Evolutionary conservation across 2,329 filamentous ascomycete genomes (phyloP).

Genomic region (Fusarium succisae): DNA sequence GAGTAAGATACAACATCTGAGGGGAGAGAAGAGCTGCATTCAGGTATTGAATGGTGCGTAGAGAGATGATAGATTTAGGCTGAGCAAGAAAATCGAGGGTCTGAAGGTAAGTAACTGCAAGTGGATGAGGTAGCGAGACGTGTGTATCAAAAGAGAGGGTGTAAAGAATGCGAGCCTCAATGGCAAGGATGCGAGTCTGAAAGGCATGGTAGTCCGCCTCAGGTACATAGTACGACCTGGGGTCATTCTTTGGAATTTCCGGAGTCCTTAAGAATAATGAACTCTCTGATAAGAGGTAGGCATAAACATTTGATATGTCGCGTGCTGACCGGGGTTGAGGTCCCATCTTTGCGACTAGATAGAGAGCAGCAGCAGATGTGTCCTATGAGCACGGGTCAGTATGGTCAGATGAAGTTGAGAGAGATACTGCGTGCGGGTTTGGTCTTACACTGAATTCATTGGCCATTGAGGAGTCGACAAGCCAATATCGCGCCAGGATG

Average conservation of each 20-base stretch:
- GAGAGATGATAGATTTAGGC: constrained; percentile 63
- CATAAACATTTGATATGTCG: constrained; percentile 85
- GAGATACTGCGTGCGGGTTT: not conserved
- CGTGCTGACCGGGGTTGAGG: constrained; percentile 78
- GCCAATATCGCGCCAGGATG: constrained; percentile 82
- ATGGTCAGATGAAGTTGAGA: not conserved
- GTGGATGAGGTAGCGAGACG: constrained; percentile 83
- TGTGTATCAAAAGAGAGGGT: constrained; percentile 84
- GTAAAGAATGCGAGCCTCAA: constrained; percentile 81
- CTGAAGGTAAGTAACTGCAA: constrained; percentile 93
- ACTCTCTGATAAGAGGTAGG: constrained; percentile 75
- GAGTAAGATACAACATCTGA: constrained; percentile 89
- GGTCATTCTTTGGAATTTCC: constrained; percentile 49
- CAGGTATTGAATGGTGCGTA: constrained; percentile 77
- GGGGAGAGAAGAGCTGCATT: constrained; percentile 88
- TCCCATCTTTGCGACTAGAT: constrained; percentile 84
- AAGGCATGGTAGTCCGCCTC: constrained; percentile 76
- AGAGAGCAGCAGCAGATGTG: constrained; percentile 82
- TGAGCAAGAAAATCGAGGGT: constrained; percentile 75
- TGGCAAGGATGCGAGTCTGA: constrained; percentile 71
- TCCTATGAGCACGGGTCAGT: constrained; percentile 61
- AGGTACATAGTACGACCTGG: constrained; percentile 72
- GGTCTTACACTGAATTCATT: constrained; percentile 65
- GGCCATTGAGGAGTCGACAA: constrained; percentile 64
- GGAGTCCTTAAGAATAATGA: constrained; percentile 63